Evolutionary conservation across 2,329 filamentous ascomycete species (phyloP).

Genomic region (Aureobasidium pullulans): DNA sequence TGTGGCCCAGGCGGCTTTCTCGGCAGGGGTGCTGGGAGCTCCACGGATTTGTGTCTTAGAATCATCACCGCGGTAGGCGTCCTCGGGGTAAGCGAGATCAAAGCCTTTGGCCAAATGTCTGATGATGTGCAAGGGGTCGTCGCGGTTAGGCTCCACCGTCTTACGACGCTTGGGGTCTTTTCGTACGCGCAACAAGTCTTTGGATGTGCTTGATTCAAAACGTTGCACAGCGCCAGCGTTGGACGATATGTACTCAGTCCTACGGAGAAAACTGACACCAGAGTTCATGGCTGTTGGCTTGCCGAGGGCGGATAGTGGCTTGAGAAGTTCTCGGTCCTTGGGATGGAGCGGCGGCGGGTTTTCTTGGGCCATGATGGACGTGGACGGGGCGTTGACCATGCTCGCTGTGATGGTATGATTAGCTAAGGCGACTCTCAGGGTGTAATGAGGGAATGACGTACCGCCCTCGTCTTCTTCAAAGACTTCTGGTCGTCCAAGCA

Average conservation of each 20-base stretch:
- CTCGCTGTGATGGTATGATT: no score
- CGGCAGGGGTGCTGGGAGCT: conserved; percentile 45
- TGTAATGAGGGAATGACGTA: conserved; percentile 38
- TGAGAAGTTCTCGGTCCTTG: conserved; percentile 74
- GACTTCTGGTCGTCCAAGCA: conserved; percentile 89
- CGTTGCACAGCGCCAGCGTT: conserved; percentile 33
- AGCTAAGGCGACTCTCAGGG: no score
- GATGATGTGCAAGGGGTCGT: conserved; percentile 55
- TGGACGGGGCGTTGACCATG: no score
- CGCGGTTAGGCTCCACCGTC: conserved; percentile 34
- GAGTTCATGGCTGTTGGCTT: conserved; percentile 71
- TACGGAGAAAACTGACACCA: conserved; percentile 84
- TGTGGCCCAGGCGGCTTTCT: conserved; percentile 51
- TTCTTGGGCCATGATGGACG: conserved; percentile 56
- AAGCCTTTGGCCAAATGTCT: conserved; percentile 57
- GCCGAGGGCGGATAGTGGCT: conserved; percentile 74
- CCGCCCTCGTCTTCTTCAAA: conserved; percentile 93
- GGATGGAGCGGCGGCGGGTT: conserved; percentile 67
- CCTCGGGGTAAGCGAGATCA: conserved; percentile 55
- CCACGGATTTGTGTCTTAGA: conserved; percentile 46
- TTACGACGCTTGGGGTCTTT: conserved; percentile 35
- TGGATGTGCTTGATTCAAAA: conserved; percentile 48
- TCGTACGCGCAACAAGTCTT: conserved; percentile 39
- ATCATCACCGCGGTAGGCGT: conserved; percentile 63
- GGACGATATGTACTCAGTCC: conserved; percentile 86